A percentile compares a stretch with the other conserved stretches of the same genome.
These are phyloP conservation scores for Erythrophleum fordii DNA, from an alignment of 306 rosid species.

Conservation along the genomic window DNA sequence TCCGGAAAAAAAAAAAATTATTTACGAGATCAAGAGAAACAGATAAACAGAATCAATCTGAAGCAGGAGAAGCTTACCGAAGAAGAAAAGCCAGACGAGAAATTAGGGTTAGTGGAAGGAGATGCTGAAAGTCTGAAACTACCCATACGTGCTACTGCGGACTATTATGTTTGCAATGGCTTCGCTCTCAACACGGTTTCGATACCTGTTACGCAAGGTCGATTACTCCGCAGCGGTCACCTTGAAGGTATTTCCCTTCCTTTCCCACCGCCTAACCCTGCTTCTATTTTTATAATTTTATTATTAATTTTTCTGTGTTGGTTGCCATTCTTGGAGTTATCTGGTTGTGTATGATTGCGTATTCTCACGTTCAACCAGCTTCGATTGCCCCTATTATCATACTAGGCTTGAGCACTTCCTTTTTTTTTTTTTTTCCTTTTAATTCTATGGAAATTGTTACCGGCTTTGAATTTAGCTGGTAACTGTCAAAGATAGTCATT, in stretches of 20 bases:
- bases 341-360: neutral
- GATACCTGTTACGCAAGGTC: slow-evolving; percentile 59
- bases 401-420: neutral
- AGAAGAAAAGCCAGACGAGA: no score
- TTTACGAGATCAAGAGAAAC: no score
- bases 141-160: neutral
- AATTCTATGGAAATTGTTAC: neutral
- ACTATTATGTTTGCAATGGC: slow-evolving; percentile 51
- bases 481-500: neutral
- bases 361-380: neutral
- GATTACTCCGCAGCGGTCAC: slow-evolving; percentile 61
- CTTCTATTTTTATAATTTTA: neutral
- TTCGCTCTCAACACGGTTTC: slow-evolving; percentile 61
- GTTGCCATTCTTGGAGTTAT: neutral
- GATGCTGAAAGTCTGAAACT: neutral
- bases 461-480: slow-evolving; percentile 3
- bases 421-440: no score
- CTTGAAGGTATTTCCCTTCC: slow-evolving; percentile 59
- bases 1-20: no score
- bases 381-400: neutral
- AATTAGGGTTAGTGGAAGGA: slow-evolving; percentile 13
- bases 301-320: slow-evolving; percentile 32
- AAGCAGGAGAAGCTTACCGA: no score
- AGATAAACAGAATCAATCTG: no score
- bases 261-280: slow-evolving; percentile 2